phyloP scores from a whole-genome alignment of 495 filamentous ascomycete genomes.

The Neurospora sp. region DNA sequence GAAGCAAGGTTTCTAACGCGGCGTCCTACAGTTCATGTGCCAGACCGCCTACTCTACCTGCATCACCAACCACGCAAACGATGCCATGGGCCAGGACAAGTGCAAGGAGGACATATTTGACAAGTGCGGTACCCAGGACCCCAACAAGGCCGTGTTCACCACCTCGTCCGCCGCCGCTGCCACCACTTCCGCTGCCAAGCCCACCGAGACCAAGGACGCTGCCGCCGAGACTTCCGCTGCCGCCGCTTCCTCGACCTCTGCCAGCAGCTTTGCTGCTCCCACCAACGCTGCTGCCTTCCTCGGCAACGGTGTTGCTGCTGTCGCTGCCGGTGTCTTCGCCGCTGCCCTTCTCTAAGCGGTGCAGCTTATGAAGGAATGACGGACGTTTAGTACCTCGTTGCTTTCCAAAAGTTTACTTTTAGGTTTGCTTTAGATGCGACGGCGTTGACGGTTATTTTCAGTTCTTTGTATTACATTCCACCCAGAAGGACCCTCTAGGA shows the following conservation, averaged over 20 bases:
- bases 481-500: conserved; percentile 16
- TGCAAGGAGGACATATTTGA: conserved; percentile 24
- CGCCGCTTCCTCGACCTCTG: conserved; percentile 1
- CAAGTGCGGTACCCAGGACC: conserved; percentile 26
- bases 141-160: conserved; percentile 15
- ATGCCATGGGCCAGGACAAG: conserved; percentile 17
- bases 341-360: conserved; percentile 20
- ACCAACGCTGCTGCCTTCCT: conserved; percentile 13
- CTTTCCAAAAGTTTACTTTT: background rate
- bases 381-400: background rate
- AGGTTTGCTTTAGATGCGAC: conserved; percentile 1
- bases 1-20: background rate
- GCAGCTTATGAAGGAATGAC: background rate
- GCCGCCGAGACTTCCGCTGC: background rate
- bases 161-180: background rate
- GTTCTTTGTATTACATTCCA: conserved; percentile 23
- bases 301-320: conserved; percentile 21
- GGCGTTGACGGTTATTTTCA: conserved; percentile 16
- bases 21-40: conserved; percentile 21
- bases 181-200: conserved; percentile 5
- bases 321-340: conserved; percentile 26
- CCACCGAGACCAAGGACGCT: conserved; percentile 1
- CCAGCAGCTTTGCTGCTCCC: conserved; percentile 10
- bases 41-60: conserved; percentile 19
- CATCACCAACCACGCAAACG: conserved; percentile 15